These are phyloP conservation scores for Taphrina confusa DNA, from an alignment of 1,139 yeast species.

Conservation along the genomic window DNA sequence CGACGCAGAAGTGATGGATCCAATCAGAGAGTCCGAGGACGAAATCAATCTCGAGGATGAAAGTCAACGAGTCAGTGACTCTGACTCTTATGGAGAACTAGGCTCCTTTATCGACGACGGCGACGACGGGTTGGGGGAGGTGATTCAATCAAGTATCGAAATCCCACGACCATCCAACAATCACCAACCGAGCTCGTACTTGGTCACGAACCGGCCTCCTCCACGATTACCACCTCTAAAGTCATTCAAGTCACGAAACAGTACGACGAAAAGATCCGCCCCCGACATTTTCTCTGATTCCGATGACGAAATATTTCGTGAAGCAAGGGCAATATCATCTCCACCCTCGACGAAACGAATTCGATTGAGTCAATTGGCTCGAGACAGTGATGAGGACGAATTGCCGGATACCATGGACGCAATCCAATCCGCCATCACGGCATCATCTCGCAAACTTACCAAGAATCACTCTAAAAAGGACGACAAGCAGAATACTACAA, in stretches of 20 bases:
- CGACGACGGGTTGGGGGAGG: background rate
- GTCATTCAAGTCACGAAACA: too few relatives aligned
- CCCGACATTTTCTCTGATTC: background rate
- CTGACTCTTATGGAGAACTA: slow-evolving; percentile 8
- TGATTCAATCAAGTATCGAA: background rate
- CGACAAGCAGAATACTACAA: background rate
- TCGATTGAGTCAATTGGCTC: slow-evolving; percentile 23
- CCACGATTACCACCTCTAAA: background rate
- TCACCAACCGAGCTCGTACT: background rate
- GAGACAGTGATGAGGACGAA: slow-evolving; percentile 16
- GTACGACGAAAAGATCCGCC: background rate
- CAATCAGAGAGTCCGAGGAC: background rate
- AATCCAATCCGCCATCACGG: slow-evolving; percentile 7
- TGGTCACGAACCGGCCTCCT: background rate
- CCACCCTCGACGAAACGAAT: background rate
- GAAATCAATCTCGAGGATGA: background rate
- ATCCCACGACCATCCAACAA: background rate
- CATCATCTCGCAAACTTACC: background rate
- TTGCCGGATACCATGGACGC: slow-evolving; percentile 17
- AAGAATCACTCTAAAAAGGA: background rate
- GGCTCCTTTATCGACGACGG: slow-evolving; percentile 13
- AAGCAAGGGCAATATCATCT: too few relatives aligned
- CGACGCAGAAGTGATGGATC: background rate
- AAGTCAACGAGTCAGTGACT: background rate
- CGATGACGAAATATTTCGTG: background rate